Conservation (phyloP, 2,329 filamentous ascomycete genomes). For the Neonectria sp. region DNA sequence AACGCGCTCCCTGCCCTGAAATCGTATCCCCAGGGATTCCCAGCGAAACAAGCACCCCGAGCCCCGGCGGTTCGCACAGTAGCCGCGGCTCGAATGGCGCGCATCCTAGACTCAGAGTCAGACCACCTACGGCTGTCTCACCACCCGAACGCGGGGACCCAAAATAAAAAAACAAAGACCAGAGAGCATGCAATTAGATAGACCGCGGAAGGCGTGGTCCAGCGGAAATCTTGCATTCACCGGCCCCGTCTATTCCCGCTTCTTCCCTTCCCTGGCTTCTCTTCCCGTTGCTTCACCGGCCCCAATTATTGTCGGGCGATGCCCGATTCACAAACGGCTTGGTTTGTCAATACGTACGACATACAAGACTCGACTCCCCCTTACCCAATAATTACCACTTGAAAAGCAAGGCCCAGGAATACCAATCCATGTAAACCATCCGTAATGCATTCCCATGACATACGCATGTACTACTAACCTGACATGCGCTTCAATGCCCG, state of each 20-base stretch:
- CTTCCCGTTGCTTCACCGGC: not conserved
- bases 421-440: not conserved
- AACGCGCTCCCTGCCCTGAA: not conserved
- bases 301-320: constrained; percentile 18
- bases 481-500: not conserved
- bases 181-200: not conserved
- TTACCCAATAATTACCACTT: not conserved
- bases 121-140: constrained; percentile 3
- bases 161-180: constrained; percentile 1
- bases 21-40: constrained; percentile 8
- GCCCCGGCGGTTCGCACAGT: constrained; percentile 6
- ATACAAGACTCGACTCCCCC: not conserved
- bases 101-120: constrained; percentile 11
- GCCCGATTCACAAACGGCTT: not conserved
- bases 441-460: not conserved
- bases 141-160: constrained; percentile 2
- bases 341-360: not conserved
- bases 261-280: not conserved
- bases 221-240: not conserved
- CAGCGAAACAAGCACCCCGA: not conserved
- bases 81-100: constrained; percentile 7
- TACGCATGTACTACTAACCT: not conserved
- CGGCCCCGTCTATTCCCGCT: constrained; percentile 10
- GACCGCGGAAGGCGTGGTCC: not conserved
- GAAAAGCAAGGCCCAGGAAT: not conserved